A percentile compares a stretch with the other conserved stretches of the same genome.
phyloP scores from a whole-genome alignment of 768 basidiomycete species.

The Tylopilus rubrobrunneus region DNA sequence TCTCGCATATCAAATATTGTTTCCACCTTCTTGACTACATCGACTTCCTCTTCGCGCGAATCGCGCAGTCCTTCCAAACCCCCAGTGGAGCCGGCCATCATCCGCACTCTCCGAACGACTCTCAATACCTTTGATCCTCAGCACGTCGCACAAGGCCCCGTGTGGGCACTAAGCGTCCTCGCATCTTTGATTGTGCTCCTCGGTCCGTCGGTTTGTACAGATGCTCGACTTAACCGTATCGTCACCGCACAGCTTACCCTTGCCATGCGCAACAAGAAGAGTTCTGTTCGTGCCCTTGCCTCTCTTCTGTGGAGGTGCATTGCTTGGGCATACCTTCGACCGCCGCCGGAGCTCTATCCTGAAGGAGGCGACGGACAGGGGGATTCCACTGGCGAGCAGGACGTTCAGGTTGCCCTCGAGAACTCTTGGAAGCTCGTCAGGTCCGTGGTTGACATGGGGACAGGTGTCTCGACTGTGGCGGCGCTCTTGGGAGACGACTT shows the following conservation, averaged over 20 bases:
- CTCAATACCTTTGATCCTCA: slow-evolving; percentile 50
- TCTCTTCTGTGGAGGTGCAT: slow-evolving; percentile 64
- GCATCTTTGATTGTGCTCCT: slow-evolving; percentile 65
- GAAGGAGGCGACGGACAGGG: slow-evolving; percentile 25
- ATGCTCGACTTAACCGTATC: slow-evolving; percentile 40
- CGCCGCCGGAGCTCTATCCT: slow-evolving; percentile 30
- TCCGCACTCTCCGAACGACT: slow-evolving; percentile 65
- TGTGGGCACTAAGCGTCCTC: slow-evolving; percentile 71
- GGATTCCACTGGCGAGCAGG: slow-evolving; percentile 19
- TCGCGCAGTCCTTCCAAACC: slow-evolving; percentile 35
- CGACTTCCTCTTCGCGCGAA: slow-evolving; percentile 33
- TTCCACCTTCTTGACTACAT: slow-evolving; percentile 44
- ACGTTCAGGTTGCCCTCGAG: slow-evolving; percentile 29
- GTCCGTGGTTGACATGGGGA: slow-evolving; percentile 55
- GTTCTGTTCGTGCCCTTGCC: slow-evolving; percentile 57
- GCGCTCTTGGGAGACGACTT: slow-evolving; percentile 45
- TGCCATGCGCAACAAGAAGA: slow-evolving; percentile 60
- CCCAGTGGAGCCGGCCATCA: slow-evolving; percentile 46
- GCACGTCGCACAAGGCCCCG: slow-evolving; percentile 69
- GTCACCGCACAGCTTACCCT: slow-evolving; percentile 50
- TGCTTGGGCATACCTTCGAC: slow-evolving; percentile 64
- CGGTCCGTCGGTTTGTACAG: slow-evolving; percentile 48
- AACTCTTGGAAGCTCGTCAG: slow-evolving; percentile 48
- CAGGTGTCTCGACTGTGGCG: slow-evolving; percentile 54
- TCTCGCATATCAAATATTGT: slow-evolving; percentile 49